Base-by-base conservation (phyloP, 192 early-diverging fungal species). In the Thamnidium elegans region DNA sequence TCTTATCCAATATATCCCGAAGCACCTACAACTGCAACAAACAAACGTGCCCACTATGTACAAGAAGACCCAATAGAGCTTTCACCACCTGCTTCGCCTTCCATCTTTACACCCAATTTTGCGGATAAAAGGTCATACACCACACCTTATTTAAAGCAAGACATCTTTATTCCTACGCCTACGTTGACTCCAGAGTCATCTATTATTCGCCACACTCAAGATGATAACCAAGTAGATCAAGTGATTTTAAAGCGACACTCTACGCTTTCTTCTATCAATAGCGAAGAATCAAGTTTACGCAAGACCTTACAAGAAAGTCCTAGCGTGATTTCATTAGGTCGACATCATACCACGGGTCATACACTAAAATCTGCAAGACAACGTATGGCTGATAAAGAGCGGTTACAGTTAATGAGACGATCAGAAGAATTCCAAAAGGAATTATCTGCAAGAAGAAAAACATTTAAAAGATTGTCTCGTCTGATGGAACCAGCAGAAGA, bases 341-440 rank as follows among this genome's bases (percentile, higher is more conserved):
- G 68, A 7, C 62, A 70, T 14, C 55, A 70, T 7, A 70, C 68
- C 15, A 70, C 68, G 13, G 68, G 68, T 10, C 68, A 70, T 43
- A 43, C 62, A 8, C 45, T 70, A 26, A 54, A 47, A 46, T 42
- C 55, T 23, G 20, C 36, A 11, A 52, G 43, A 23, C 55, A 56
- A 8, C 58, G 58, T 3, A 15, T 45, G 19, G 42, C 36, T 17
- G 58, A 59, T 15, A 70, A 62, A 34, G 51, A 56, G n/a, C 43
- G 60, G 9, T 31, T 45, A 15, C 47, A 58, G 10, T 11, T 60
- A 14, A 43, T 64, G 32, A 14, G 48, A 3, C 44, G 63, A n/a
- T 63, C 68, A 19, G 68, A 70, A 23, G 68, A 64, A 48, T 64
- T 70, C 39, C 51, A 70, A 58, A 64, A 58, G 17, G 68, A 70